Evolutionary conservation across 495 filamentous ascomycete genomes (phyloP).

Genomic region (Trichoderma virens): DNA sequence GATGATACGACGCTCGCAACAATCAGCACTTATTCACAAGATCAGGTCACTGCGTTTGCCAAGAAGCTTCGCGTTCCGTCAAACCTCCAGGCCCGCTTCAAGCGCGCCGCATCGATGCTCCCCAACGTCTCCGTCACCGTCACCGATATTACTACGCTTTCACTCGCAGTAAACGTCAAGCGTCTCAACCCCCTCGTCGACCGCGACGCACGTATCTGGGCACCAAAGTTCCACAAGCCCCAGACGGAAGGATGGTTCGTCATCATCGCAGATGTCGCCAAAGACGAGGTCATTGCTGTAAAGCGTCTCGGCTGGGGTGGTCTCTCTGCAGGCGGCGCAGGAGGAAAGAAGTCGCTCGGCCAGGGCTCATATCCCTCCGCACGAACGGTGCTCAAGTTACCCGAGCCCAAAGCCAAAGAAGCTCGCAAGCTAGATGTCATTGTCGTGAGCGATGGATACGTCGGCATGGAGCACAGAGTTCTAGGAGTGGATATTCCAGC

Average conservation of each 20-base stretch:
- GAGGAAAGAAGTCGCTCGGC: conserved; percentile 5
- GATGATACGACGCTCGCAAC: conserved; percentile 26
- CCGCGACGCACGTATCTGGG: conserved; percentile 64
- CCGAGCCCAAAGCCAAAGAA: conserved; percentile 27
- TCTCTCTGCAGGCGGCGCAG: neutral
- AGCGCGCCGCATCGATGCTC: conserved; percentile 51
- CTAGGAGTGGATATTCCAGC: conserved; percentile 45
- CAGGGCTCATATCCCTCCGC: conserved; percentile 33
- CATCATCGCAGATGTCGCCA: conserved; percentile 54
- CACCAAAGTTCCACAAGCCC: conserved; percentile 85
- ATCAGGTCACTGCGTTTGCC: conserved; percentile 38
- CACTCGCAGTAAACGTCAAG: conserved; percentile 54
- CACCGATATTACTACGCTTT: conserved; percentile 48
- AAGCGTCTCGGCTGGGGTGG: conserved; percentile 70
- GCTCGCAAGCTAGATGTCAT: conserved; percentile 56
- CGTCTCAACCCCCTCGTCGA: conserved; percentile 58
- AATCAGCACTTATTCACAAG: conserved; percentile 25
- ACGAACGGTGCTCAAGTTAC: conserved; percentile 56
- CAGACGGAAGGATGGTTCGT: conserved; percentile 94
- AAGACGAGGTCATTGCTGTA: conserved; percentile 73
- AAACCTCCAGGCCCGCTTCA: conserved; percentile 34
- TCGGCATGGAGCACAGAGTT: conserved; percentile 65
- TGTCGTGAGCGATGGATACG: conserved; percentile 79
- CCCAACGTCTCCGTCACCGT: conserved; percentile 63
- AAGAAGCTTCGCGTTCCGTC: conserved; percentile 29